Evolutionary conservation across 108 stramenopile genomes (phyloP).

Genomic region (Mayamaea pseudoterrestris): DNA sequence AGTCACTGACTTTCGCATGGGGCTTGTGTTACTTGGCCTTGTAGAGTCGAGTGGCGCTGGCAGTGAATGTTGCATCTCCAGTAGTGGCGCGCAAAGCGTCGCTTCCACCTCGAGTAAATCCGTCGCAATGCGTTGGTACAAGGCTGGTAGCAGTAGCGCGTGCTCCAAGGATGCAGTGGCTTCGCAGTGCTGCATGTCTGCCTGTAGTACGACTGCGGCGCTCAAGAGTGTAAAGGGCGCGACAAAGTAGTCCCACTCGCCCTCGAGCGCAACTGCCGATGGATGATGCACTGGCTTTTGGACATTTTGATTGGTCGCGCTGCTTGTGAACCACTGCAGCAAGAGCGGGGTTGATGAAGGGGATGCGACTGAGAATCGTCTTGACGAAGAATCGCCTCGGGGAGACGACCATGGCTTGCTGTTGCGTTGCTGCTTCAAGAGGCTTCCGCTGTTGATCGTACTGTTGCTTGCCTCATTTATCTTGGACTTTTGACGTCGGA

Average conservation of each 20-base stretch:
- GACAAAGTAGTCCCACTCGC: slow-evolving; percentile 3
- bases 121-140: slow-evolving; percentile 1
- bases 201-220: slow-evolving; percentile 2
- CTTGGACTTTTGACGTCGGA: neutral
- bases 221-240: slow-evolving; percentile 4
- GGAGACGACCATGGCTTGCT: neutral
- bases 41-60: neutral
- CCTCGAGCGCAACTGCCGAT: slow-evolving; percentile 4
- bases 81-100: slow-evolving; percentile 3
- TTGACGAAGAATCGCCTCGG: neutral
- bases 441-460: neutral
- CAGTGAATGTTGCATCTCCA: slow-evolving; percentile 1
- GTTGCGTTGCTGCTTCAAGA: too few species aligned
- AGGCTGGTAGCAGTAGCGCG: neutral
- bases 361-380: neutral
- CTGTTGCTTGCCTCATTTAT: neutral
- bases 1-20: neutral
- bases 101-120: slow-evolving; percentile 3
- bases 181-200: too few species aligned
- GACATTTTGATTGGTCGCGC: too few species aligned
- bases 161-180: too few species aligned
- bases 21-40: neutral
- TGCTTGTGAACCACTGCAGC: too few species aligned
- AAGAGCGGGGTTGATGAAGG: too few species aligned
- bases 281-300: too few species aligned